phyloP scores from a whole-genome alignment of 2,329 filamentous ascomycete species.

The Ampelomyces quisqualis region DNA sequence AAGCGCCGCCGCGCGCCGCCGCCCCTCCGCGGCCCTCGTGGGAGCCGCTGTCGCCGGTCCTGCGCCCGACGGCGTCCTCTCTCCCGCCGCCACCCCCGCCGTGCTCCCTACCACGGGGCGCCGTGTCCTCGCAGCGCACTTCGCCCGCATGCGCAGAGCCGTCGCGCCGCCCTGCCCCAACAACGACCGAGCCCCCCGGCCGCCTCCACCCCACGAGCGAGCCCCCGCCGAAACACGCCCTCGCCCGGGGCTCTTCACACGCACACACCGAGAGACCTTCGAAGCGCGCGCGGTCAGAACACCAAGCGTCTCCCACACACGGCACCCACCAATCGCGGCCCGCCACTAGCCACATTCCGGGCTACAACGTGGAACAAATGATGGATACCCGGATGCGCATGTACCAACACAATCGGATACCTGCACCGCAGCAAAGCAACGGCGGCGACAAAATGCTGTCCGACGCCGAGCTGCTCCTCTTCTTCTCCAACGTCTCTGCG shows the following conservation, averaged over 20 bases:
- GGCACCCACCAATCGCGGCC: slow-evolving; percentile 44
- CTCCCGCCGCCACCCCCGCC: slow-evolving; percentile 20
- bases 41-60: slow-evolving; percentile 41
- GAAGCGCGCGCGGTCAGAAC: slow-evolving; percentile 63
- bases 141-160: slow-evolving; percentile 34
- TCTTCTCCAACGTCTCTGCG: slow-evolving; percentile 43
- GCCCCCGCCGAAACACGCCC: slow-evolving; percentile 27
- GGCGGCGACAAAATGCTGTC: slow-evolving; percentile 42
- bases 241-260: slow-evolving; percentile 12
- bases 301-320: slow-evolving; percentile 49
- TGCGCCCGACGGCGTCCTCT: slow-evolving; percentile 22
- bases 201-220: slow-evolving; percentile 20
- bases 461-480: slow-evolving; percentile 50
- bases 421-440: slow-evolving; percentile 26
- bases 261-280: slow-evolving; percentile 52
- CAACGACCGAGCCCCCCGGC: slow-evolving; percentile 22
- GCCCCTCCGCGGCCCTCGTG: slow-evolving; percentile 38
- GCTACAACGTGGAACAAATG: slow-evolving; percentile 45
- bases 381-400: slow-evolving; percentile 38
- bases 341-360: slow-evolving; percentile 50
- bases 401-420: slow-evolving; percentile 21
- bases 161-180: slow-evolving; percentile 25
- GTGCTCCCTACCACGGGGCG: slow-evolving; percentile 32
- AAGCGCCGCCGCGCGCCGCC: slow-evolving; percentile 30
- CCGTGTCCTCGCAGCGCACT: slow-evolving; percentile 39